These are phyloP conservation scores for Pseudogymnoascus sp. DNA, from an alignment of 2,329 filamentous ascomycete genomes.

Conservation along the genomic window DNA sequence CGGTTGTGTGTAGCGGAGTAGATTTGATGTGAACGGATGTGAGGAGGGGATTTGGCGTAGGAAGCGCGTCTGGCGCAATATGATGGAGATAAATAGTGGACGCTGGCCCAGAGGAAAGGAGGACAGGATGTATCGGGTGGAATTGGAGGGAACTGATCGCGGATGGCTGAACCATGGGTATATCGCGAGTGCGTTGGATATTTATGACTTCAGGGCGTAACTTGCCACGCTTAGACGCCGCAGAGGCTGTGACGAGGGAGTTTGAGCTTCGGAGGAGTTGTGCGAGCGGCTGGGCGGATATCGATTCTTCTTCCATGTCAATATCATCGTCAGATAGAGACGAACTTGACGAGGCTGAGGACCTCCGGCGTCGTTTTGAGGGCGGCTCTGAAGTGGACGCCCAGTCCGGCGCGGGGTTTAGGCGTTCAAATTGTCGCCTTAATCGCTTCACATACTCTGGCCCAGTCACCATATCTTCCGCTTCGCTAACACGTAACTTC, in stretches of 20 bases:
- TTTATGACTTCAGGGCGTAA: slow-evolving; percentile 81
- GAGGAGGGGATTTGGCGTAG: slow-evolving; percentile 76
- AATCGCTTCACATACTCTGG: slow-evolving; percentile 76
- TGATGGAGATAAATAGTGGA: slow-evolving; percentile 85
- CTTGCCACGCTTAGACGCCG: slow-evolving; percentile 53
- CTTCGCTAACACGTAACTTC: slow-evolving; percentile 72
- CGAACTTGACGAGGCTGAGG: slow-evolving; percentile 37
- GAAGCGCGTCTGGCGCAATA: slow-evolving; percentile 64
- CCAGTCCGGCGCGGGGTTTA: slow-evolving; percentile 55
- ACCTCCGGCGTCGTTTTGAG: slow-evolving; percentile 42
- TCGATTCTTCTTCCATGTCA: slow-evolving; percentile 46
- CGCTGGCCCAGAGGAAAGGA: slow-evolving; percentile 80
- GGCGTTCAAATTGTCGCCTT: slow-evolving; percentile 62
- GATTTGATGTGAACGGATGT: slow-evolving; percentile 80
- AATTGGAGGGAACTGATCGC: slow-evolving; percentile 78
- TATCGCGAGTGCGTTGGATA: slow-evolving; percentile 81
- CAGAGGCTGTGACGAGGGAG: slow-evolving; percentile 46
- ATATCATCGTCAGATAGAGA: slow-evolving; percentile 35
- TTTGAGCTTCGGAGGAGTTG: slow-evolving; percentile 68
- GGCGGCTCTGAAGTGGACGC: slow-evolving; percentile 43
- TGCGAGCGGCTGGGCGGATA: slow-evolving; percentile 69
- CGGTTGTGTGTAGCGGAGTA: slow-evolving; percentile 75
- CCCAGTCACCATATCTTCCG: slow-evolving; percentile 78
- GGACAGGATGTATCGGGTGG: slow-evolving; percentile 78
- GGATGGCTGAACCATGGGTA: slow-evolving; percentile 68